Evolutionary conservation across 495 filamentous ascomycete genomes (phyloP).

Genomic region (Talaromyces trachyspermus): DNA sequence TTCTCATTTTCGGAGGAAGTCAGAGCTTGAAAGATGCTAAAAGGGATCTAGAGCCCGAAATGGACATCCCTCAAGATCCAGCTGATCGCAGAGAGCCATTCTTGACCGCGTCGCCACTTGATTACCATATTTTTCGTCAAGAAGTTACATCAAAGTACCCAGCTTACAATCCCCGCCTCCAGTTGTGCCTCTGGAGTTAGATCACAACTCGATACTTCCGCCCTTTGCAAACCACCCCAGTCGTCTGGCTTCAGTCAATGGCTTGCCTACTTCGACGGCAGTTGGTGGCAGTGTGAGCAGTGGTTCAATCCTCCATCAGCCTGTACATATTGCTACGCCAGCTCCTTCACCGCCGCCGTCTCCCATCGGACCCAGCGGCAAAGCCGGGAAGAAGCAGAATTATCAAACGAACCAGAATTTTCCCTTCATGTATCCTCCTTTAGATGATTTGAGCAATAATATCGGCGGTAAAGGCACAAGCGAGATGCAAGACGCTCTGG

Average conservation of each 20-base stretch:
- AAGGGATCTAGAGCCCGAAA: conserved; percentile 36
- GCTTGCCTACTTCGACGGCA: conserved; percentile 34
- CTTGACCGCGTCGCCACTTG: conserved; percentile 86
- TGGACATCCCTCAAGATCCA: conserved; percentile 24
- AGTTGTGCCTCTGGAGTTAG: conserved; percentile 75
- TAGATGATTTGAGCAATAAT: conserved; percentile 73
- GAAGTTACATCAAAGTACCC: conserved; percentile 99
- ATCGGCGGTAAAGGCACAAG: conserved; percentile 80
- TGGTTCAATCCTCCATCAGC: conserved; percentile 86
- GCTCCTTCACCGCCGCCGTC: conserved; percentile 96
- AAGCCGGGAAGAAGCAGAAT: conserved; percentile 96
- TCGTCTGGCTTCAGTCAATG: conserved; percentile 34
- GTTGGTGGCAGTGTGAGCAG: conserved; percentile 44
- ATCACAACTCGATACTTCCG: conserved; percentile 84
- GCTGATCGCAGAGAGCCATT: conserved; percentile 39
- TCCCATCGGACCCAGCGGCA: conserved; percentile 77
- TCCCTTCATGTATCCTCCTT: conserved; percentile 90
- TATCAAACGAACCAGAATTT: conserved; percentile 99
- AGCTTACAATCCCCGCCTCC: conserved; percentile 86
- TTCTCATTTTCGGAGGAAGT: conserved; percentile 76
- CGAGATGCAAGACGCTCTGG: conserved; percentile 64
- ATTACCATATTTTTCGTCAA: conserved; percentile 93
- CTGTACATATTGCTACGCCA: conserved; percentile 95
- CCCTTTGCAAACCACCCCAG: conserved; percentile 69
- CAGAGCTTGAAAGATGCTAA: conserved; percentile 68